Conservation (phyloP, 345 rosid species). For the Rhizophora mangle region DNA sequence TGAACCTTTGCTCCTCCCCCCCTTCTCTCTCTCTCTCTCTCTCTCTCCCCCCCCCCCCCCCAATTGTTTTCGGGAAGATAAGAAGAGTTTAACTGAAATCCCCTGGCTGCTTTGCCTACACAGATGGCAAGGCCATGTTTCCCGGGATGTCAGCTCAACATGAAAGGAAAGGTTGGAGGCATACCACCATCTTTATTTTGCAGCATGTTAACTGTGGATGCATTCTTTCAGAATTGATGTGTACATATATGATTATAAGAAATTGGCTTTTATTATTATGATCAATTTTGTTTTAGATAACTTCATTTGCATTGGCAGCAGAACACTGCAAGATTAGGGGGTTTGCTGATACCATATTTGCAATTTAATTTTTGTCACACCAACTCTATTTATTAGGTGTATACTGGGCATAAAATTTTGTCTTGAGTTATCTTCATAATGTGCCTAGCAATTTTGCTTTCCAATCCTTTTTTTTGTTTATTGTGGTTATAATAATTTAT, state of each 20-base stretch:
- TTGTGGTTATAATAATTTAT: too few species aligned
- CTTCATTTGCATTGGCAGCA: constrained; percentile 29
- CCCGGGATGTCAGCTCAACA: constrained; percentile 54
- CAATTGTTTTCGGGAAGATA: too few species aligned
- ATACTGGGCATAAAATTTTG: constrained; percentile 1
- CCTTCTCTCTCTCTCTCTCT: too few species aligned
- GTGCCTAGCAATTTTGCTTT: too few species aligned
- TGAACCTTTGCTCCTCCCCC: too few species aligned
- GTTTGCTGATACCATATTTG: constrained; percentile 17
- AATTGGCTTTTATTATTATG: constrained; percentile 38
- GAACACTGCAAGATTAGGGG: constrained; percentile 30
- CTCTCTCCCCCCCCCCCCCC: too few species aligned
- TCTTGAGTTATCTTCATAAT: too few species aligned
- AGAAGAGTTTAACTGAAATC: too few species aligned
- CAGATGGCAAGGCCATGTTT: constrained; percentile 89
- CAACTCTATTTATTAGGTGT: constrained; percentile 14
- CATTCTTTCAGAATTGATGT: constrained; percentile 55
- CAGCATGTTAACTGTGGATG: constrained; percentile 34
- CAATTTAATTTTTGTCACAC: constrained; percentile 23
- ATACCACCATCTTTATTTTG: constrained; percentile 25
- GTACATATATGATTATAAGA: constrained; percentile 54
- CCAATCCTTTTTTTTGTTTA: too few species aligned
- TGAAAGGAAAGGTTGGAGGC: constrained; percentile 32
- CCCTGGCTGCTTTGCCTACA: constrained; percentile 4
- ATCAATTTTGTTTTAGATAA: constrained; percentile 18